phyloP scores from a whole-genome alignment of 768 basidiomycete genomes.

The Vararia minispora region DNA sequence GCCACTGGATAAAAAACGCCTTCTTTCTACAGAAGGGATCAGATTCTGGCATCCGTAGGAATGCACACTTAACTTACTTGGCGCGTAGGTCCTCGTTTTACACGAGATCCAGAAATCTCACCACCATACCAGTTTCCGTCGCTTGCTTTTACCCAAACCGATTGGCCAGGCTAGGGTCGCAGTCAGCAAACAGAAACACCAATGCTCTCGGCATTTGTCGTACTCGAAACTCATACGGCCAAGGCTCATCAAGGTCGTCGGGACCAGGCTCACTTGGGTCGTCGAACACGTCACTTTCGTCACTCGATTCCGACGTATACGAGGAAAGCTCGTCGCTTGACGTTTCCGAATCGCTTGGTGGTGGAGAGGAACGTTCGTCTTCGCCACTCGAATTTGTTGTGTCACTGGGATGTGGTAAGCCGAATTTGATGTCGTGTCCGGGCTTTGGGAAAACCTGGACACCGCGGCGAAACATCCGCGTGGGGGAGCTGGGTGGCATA shows the following conservation, averaged over 20 bases:
- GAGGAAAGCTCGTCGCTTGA: background rate
- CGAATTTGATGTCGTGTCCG: too few relatives aligned
- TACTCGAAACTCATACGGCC: constrained; percentile 13
- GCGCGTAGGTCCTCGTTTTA: constrained; percentile 9
- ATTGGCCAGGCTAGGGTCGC: too few relatives aligned
- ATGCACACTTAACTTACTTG: constrained; percentile 2
- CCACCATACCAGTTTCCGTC: constrained; percentile 11
- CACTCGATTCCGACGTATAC: background rate
- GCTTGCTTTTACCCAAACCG: background rate
- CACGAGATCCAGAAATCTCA: constrained; percentile 7
- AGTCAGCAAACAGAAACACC: too few relatives aligned
- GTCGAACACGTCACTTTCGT: constrained; percentile 4
- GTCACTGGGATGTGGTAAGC: too few relatives aligned
- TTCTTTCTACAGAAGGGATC: constrained; percentile 6
- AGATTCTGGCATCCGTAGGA: background rate
- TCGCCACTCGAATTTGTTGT: too few relatives aligned
- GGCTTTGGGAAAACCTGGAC: too few relatives aligned
- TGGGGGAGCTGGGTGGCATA: too few relatives aligned
- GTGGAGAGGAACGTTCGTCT: too few relatives aligned
- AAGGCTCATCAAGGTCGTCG: constrained; percentile 12
- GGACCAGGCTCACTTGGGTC: constrained; percentile 5
- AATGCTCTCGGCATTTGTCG: background rate
- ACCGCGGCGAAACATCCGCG: too few relatives aligned
- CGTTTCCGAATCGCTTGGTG: too few relatives aligned
- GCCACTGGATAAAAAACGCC: constrained; percentile 12